Percentiles rank a stretch among this genome's conserved stretches.
Evolutionary conservation across 176 grass and related monocot species (phyloP).

Genomic region (Puccinellia tenuiflora): DNA sequence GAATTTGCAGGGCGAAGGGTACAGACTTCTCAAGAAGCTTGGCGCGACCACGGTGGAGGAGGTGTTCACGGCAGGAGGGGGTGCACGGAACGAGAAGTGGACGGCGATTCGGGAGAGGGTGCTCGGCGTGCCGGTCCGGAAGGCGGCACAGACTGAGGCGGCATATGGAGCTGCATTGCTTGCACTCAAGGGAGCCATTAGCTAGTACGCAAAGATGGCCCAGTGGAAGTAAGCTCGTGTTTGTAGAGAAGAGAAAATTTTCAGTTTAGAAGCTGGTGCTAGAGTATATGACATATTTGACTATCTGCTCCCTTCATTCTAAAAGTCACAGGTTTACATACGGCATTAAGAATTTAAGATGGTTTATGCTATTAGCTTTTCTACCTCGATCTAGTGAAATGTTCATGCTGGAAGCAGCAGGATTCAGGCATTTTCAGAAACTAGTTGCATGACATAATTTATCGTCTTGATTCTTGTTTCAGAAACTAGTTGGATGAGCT

Average conservation of each 20-base stretch:
- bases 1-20: constrained; percentile 47
- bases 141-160: constrained; percentile 61
- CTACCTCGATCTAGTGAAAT: neutral
- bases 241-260: neutral
- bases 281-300: neutral
- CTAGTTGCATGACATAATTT: too few species aligned
- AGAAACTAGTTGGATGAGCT: too few species aligned
- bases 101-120: constrained; percentile 59
- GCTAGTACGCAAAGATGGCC: neutral
- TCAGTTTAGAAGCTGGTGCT: neutral
- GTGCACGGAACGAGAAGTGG: constrained; percentile 63
- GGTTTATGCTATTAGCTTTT: neutral
- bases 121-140: constrained; percentile 54
- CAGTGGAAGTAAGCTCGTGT: neutral
- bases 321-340: neutral
- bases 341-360: neutral
- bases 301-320: neutral
- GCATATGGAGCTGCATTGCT: constrained; percentile 72
- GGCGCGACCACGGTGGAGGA: constrained; percentile 50
- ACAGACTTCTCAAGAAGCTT: constrained; percentile 51
- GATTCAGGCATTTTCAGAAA: too few species aligned
- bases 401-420: too few species aligned
- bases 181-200: constrained; percentile 45
- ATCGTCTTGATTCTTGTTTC: too few species aligned
- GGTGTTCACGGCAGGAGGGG: constrained; percentile 67